Percentiles rank a stretch among this genome's conserved stretches.
phyloP scores from a whole-genome alignment of 192 early-diverging fungal species.

The Pilobolus umbonatus region DNA sequence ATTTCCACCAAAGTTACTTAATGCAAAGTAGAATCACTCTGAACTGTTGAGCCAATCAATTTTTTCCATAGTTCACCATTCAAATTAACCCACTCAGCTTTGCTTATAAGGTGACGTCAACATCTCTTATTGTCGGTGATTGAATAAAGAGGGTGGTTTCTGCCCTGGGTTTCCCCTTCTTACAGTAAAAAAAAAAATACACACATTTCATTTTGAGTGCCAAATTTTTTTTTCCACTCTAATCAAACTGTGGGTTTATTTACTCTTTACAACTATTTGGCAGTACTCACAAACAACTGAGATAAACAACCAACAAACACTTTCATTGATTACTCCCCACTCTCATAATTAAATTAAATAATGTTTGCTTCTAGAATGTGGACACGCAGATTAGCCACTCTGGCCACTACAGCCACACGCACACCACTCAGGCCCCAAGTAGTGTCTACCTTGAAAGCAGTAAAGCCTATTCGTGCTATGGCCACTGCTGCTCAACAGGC shows the following conservation, averaged over 20 bases:
- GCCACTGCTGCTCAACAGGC: conserved; percentile 19
- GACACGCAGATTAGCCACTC: conserved; percentile 22
- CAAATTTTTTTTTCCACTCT: neutral
- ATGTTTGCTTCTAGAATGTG: conserved; percentile 35
- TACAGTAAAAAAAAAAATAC: neutral
- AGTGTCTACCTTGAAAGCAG: conserved; percentile 8
- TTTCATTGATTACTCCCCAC: conserved; percentile 7
- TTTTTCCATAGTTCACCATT: too few relatives aligned
- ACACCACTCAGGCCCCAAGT: conserved; percentile 2
- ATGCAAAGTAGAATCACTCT: too few relatives aligned
- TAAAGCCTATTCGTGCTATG: conserved; percentile 28
- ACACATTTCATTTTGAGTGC: neutral
- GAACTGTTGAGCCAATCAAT: too few relatives aligned
- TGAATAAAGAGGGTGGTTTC: too few relatives aligned
- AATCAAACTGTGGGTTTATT: neutral
- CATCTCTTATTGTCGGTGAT: too few relatives aligned
- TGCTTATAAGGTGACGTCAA: too few relatives aligned
- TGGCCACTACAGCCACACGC: conserved; percentile 13
- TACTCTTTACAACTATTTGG: neutral
- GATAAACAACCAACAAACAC: neutral
- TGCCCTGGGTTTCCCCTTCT: conserved; percentile 12
- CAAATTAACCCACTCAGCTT: too few relatives aligned
- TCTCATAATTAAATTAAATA: conserved; percentile 5
- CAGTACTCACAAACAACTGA: neutral
- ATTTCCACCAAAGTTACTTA: too few relatives aligned